These are phyloP conservation scores for Amylocarpus encephaloides DNA, from an alignment of 2,329 filamentous ascomycete genomes.

Conservation along the genomic window DNA sequence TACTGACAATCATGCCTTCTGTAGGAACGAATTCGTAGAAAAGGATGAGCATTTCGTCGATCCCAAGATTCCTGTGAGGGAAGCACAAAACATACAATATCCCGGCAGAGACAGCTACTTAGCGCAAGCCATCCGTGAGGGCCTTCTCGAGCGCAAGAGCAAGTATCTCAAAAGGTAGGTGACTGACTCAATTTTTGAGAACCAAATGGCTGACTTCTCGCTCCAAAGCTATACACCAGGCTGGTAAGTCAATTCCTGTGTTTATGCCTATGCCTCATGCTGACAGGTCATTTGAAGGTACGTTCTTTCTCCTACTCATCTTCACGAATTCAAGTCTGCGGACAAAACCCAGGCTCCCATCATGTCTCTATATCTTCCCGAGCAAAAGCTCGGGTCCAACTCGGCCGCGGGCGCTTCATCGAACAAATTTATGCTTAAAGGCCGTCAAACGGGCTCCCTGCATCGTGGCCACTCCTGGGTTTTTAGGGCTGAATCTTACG, in stretches of 20 bases:
- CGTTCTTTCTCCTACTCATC: constrained; percentile 88
- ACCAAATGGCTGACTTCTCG: constrained; percentile 6
- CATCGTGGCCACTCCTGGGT: constrained; percentile 75
- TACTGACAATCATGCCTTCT: not conserved
- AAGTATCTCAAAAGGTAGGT: constrained; percentile 82
- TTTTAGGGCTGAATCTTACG: constrained; percentile 66
- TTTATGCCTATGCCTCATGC: not conserved
- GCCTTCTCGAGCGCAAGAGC: constrained; percentile 93
- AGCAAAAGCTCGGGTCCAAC: constrained; percentile 92
- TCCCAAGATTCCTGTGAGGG: constrained; percentile 70
- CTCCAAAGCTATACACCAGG: constrained; percentile 40
- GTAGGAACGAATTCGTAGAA: constrained; percentile 61
- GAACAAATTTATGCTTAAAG: constrained; percentile 97
- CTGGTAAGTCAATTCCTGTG: constrained; percentile 56
- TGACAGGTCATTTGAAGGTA: constrained; percentile 53
- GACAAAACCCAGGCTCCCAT: constrained; percentile 86
- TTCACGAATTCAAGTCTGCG: constrained; percentile 98
- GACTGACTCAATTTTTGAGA: not conserved
- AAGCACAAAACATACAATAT: constrained; percentile 78
- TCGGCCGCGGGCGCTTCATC: constrained; percentile 76
- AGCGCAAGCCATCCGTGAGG: constrained; percentile 78
- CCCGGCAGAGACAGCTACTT: constrained; percentile 79
- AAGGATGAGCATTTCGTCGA: constrained; percentile 82
- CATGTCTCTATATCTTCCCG: constrained; percentile 92
- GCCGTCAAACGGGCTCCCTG: constrained; percentile 85